These are phyloP conservation scores for Penstemon davidsonii DNA, from an alignment of 257 asterid species.

Conservation along the genomic window DNA sequence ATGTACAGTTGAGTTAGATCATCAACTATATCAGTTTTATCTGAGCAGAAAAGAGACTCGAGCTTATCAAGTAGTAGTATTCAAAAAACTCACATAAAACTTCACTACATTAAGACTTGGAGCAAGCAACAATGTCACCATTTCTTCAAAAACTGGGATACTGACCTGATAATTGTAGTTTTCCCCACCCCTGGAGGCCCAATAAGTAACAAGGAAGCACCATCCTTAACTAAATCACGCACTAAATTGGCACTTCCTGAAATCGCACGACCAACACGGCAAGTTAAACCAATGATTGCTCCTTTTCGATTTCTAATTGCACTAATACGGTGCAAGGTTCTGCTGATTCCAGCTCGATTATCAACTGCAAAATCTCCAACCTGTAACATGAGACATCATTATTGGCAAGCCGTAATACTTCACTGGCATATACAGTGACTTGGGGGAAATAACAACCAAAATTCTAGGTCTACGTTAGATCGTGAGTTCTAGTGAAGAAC, in stretches of 20 bases:
- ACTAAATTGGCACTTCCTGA: constrained; percentile 86
- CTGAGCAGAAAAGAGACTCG: too few relatives aligned
- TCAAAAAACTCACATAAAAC: not conserved
- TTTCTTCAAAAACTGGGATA: constrained; percentile 10
- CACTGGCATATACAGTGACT: not conserved
- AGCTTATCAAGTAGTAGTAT: too few relatives aligned
- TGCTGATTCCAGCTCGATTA: constrained; percentile 94
- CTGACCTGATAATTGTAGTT: constrained; percentile 92
- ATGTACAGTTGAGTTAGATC: too few relatives aligned
- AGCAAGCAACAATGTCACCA: constrained; percentile 5
- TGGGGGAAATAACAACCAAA: too few relatives aligned
- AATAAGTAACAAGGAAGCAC: constrained; percentile 79
- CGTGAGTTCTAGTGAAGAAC: too few relatives aligned
- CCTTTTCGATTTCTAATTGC: constrained; percentile 91
- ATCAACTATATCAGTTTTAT: too few relatives aligned
- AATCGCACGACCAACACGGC: constrained; percentile 92
- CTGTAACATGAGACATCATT: constrained; percentile 39
- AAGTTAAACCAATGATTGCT: constrained; percentile 79
- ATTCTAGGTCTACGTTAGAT: too few relatives aligned
- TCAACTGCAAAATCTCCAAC: constrained; percentile 96
- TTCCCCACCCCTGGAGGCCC: constrained; percentile 99
- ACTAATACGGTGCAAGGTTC: constrained; percentile 93
- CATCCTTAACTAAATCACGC: constrained; percentile 77
- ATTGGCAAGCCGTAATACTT: constrained; percentile 15
- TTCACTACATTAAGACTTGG: not conserved